phyloP scores from a whole-genome alignment of 2,329 filamentous ascomycete species.

The Pyrenophora graminea region DNA sequence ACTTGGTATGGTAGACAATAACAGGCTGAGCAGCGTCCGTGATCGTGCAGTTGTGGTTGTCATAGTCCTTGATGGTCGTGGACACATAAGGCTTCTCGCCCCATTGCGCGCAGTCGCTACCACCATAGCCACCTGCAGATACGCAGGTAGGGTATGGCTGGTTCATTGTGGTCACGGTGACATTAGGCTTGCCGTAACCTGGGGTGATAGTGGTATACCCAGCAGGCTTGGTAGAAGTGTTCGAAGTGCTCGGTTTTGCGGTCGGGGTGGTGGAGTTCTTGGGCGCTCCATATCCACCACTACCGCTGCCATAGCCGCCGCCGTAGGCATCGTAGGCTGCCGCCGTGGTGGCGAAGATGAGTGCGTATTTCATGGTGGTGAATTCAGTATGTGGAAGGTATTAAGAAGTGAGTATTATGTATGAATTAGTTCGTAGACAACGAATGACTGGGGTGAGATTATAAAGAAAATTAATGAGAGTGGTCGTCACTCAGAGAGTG shows the following conservation, averaged over 20 bases:
- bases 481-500: constrained; percentile 22
- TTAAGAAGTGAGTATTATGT: constrained; percentile 16
- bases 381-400: constrained; percentile 6
- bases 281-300: constrained; percentile 7
- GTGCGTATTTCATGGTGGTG: constrained; percentile 29
- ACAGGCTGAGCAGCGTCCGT: constrained; percentile 35
- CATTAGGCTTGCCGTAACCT: constrained; percentile 30
- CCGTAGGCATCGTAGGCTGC: constrained; percentile 29
- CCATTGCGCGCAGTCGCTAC: constrained; percentile 25
- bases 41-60: constrained; percentile 31
- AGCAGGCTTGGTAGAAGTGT: constrained; percentile 15
- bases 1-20: constrained; percentile 35
- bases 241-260: constrained; percentile 18
- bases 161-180: constrained; percentile 40
- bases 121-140: constrained; percentile 21
- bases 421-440: constrained; percentile 17
- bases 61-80: constrained; percentile 33
- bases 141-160: constrained; percentile 39
- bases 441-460: constrained; percentile 35
- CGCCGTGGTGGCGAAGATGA: constrained; percentile 34
- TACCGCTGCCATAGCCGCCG: background rate
- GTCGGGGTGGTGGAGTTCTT: constrained; percentile 13
- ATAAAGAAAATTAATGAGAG: constrained; percentile 13
- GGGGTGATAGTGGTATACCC: constrained; percentile 38
- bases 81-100: constrained; percentile 32